Evolutionary conservation across 2,329 filamentous ascomycete species (phyloP).

Genomic region (Blastomyces percursus): DNA sequence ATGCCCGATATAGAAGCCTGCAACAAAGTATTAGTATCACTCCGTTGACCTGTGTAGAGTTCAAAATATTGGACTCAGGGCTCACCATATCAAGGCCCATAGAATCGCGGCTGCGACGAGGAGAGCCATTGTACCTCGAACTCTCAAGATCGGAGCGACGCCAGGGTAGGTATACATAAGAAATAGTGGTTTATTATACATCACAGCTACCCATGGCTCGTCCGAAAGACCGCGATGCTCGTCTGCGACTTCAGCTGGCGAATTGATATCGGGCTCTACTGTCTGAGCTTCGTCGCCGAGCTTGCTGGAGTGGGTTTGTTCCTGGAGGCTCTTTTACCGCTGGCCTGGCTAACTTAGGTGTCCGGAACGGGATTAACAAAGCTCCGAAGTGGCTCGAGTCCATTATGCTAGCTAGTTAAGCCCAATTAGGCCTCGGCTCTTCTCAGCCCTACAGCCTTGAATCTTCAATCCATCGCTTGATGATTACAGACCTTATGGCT

Average conservation of each 20-base stretch:
- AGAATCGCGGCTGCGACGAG: constrained; percentile 38
- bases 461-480: not conserved
- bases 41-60: not conserved
- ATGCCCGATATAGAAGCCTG: constrained; percentile 76
- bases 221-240: not conserved
- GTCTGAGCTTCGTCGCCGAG: not conserved
- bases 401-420: not conserved
- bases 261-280: not conserved
- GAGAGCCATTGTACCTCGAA: constrained; percentile 40
- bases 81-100: constrained; percentile 41
- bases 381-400: not conserved
- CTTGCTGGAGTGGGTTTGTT: not conserved
- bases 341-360: not conserved
- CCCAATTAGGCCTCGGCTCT: not conserved
- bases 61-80: not conserved
- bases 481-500: not conserved
- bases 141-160: constrained; percentile 37
- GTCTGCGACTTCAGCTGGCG: not conserved
- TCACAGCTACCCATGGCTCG: constrained; percentile 30
- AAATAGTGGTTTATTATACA: constrained; percentile 38
- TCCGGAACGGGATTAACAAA: not conserved
- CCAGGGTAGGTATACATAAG: constrained; percentile 37
- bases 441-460: not conserved
- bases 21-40: not conserved
- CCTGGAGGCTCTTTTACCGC: not conserved